phyloP scores from a whole-genome alignment of 2,329 filamentous ascomycete genomes.

The Neoscytalidium dimidiatum region DNA sequence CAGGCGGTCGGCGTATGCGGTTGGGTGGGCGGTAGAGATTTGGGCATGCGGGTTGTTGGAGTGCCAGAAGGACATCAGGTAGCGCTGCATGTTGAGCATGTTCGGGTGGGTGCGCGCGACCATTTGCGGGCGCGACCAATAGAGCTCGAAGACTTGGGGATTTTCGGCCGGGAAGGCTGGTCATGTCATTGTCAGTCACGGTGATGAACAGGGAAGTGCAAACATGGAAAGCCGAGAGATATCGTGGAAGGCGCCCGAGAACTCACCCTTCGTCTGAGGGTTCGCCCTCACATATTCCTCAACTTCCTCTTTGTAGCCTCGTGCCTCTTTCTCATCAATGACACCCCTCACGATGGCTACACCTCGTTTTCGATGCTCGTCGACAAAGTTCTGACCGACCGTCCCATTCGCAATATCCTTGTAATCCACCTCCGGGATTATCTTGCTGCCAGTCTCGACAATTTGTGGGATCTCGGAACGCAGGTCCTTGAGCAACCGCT shows the following conservation, averaged over 20 bases:
- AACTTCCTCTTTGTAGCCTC: constrained; percentile 48
- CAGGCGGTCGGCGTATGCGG: constrained; percentile 51
- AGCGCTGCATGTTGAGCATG: constrained; percentile 48
- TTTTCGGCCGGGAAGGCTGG: constrained; percentile 50
- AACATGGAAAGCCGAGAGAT: neutral
- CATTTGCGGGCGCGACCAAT: constrained; percentile 51
- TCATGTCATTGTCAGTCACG: neutral
- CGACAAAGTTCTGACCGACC: constrained; percentile 57
- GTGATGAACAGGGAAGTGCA: neutral
- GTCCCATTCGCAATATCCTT: constrained; percentile 43
- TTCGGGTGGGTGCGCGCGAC: constrained; percentile 50
- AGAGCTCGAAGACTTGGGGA: constrained; percentile 54
- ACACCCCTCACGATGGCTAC: constrained; percentile 52
- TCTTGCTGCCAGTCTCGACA: constrained; percentile 41
- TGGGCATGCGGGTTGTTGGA: constrained; percentile 43
- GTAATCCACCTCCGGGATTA: constrained; percentile 51
- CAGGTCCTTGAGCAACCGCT: constrained; percentile 45
- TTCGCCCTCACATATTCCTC: constrained; percentile 49
- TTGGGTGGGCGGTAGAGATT: constrained; percentile 49
- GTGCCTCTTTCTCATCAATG: constrained; percentile 44
- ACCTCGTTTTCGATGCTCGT: constrained; percentile 59
- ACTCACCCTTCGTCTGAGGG: constrained; percentile 43
- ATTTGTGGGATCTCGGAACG: constrained; percentile 49
- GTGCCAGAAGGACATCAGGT: constrained; percentile 54
- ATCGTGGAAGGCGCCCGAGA: constrained; percentile 16